Evolutionary conservation across 108 stramenopile genomes (phyloP).

Genomic region (Cyclostephanos tholiformis): DNA sequence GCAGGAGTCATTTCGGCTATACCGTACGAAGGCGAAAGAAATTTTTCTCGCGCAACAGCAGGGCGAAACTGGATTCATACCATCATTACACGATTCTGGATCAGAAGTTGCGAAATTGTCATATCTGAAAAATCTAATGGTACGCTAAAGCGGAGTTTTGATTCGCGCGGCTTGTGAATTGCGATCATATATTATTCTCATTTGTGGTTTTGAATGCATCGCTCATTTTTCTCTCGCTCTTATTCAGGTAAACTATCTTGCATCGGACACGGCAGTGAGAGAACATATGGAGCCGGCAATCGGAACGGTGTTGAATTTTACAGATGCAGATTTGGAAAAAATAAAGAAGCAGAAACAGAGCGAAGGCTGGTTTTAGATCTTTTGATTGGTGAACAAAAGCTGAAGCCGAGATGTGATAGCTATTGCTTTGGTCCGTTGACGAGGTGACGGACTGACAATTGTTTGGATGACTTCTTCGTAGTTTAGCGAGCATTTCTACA

Average conservation of each 20-base stretch:
- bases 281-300: slow-evolving; percentile 90
- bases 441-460: too few species aligned
- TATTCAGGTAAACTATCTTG: slow-evolving; percentile 60
- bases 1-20: slow-evolving; percentile 83
- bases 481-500: too few species aligned
- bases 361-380: slow-evolving; percentile 64
- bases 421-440: too few species aligned
- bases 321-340: slow-evolving; percentile 66
- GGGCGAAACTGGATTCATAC: slow-evolving; percentile 55
- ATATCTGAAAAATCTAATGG: slow-evolving; percentile 86
- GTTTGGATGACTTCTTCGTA: too few species aligned
- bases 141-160: slow-evolving; percentile 13
- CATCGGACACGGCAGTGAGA: slow-evolving; percentile 67
- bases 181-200: neutral
- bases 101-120: slow-evolving; percentile 73
- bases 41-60: slow-evolving; percentile 85
- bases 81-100: slow-evolving; percentile 43
- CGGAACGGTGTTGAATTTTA: slow-evolving; percentile 84
- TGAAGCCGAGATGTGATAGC: too few species aligned
- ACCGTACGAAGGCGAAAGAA: slow-evolving; percentile 91
- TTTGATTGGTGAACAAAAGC: too few species aligned
- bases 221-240: too few species aligned
- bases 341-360: slow-evolving; percentile 79
- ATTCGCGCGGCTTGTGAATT: neutral
- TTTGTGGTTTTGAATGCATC: neutral